phyloP scores from a whole-genome alignment of 768 basidiomycete genomes.

The Suillus discolor region DNA sequence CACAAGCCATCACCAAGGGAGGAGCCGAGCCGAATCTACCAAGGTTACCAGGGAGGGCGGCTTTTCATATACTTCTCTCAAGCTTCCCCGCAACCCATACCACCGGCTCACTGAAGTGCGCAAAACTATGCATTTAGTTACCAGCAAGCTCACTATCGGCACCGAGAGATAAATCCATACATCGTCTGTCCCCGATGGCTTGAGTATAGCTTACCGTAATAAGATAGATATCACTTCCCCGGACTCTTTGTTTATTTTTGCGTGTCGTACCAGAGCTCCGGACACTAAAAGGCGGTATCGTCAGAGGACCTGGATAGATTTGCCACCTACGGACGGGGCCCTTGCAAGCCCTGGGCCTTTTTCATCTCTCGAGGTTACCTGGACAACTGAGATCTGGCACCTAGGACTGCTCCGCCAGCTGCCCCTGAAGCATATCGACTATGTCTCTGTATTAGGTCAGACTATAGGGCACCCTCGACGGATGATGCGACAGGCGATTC shows the following conservation, averaged over 20 bases:
- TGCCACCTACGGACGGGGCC: not conserved
- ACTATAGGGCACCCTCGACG: not conserved
- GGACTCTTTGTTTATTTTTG: slow-evolving; percentile 4
- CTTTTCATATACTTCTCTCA: not conserved
- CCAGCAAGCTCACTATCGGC: slow-evolving; percentile 1
- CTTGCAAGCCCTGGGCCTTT: not conserved
- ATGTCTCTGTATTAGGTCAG: not conserved
- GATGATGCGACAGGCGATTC: not conserved
- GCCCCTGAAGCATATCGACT: not conserved
- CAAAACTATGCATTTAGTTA: not conserved
- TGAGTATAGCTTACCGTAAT: slow-evolving; percentile 2
- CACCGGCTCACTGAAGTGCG: not conserved
- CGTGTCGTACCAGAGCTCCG: not conserved
- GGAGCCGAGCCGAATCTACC: not conserved
- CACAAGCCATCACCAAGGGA: not conserved
- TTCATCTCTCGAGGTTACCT: not conserved
- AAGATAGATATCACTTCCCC: not conserved
- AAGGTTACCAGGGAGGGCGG: not conserved
- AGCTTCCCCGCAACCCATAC: slow-evolving; percentile 4
- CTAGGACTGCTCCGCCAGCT: not conserved
- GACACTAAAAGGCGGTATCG: not conserved
- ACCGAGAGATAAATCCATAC: slow-evolving; percentile 1
- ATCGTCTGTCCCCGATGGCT: not conserved
- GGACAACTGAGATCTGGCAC: not conserved
- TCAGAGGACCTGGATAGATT: not conserved